Base-by-base conservation (phyloP, 352 stramenopile species). In the Blastocystis sp. region DNA sequence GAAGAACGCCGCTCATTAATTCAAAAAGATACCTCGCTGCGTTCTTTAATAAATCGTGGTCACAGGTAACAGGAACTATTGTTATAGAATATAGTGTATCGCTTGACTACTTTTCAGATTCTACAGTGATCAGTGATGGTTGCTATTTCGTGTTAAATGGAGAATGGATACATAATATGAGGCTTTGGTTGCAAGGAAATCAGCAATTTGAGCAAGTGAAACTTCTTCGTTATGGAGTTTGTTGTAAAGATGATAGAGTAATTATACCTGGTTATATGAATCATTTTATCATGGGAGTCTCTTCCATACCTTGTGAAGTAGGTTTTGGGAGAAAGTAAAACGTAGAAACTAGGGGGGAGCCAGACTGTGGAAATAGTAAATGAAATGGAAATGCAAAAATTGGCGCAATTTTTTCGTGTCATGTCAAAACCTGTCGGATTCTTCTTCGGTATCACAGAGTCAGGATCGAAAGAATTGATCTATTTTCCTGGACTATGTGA, bases 201-300 rank as follows among this genome's bases (percentile, higher is more conserved):
- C 7, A 11, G 39, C 18, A 45, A 15, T 66, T 59, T 41, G 70
- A 15, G 18, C 13, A 20, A 23, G 8, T 66, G 15, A 9, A 13
- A 8, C 26, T 18, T 5, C 18, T 84, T 9, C 50, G 4, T 13
- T 84, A 47, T 8, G 2, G 18, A 9, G 5, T 9, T 47, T 55
- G 8, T 2, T 84, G 73, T 45, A 39, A 20, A 2, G 43, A 84
- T 45, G 50, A 37, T 18, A 34, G 23, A 39, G 15, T 7, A 11
- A 29, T 66, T 18, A 84, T 84, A 26, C 73, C 73, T 0, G 73
- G 73, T 54, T 68, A 66, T 50, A 66, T 84, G 73, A 15, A 66
- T 43, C 73, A 84, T n/a, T 84, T 84, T 53, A 66, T 84, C 53
- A 29, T 47, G 2, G 73, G 73, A 26, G 56, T 47, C 4, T 47